A percentile compares a stretch with the other conserved stretches of the same genome.
phyloP scores from a whole-genome alignment of 2,329 filamentous ascomycete species.

The Huntiella abstrusa region DNA sequence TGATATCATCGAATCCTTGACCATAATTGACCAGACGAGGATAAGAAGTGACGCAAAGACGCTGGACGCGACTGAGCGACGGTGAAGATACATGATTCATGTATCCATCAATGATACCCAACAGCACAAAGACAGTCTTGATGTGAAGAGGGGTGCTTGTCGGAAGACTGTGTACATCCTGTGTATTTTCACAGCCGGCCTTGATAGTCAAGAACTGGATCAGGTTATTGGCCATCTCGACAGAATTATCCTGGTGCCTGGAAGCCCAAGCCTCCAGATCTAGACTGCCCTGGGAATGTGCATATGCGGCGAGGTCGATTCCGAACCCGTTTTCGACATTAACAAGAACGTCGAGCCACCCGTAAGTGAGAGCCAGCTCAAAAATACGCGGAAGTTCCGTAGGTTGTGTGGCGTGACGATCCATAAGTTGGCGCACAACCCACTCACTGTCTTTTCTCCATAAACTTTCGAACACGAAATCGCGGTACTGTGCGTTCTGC shows the following conservation, averaged over 20 bases:
- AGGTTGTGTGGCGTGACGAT: conserved; percentile 62
- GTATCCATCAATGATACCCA: conserved; percentile 61
- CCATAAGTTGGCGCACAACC: conserved; percentile 64
- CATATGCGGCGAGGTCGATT: conserved; percentile 69
- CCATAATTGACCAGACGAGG: conserved; percentile 92
- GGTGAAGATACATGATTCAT: conserved; percentile 38
- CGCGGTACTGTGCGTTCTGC: conserved; percentile 58
- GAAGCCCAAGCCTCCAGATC: conserved; percentile 69
- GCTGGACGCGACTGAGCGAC: conserved; percentile 63
- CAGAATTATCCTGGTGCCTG: conserved; percentile 44
- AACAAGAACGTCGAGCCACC: conserved; percentile 69
- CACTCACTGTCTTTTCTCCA: conserved; percentile 84
- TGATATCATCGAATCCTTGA: conserved; percentile 77
- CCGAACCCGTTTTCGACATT: conserved; percentile 67
- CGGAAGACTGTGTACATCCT: background rate
- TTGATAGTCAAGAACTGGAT: conserved; percentile 72
- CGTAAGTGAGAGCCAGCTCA: conserved; percentile 55
- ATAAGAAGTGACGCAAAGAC: conserved; percentile 79
- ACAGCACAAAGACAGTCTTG: conserved; percentile 63
- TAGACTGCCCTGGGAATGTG: conserved; percentile 62
- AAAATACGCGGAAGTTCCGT: conserved; percentile 25
- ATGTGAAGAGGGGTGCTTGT: conserved; percentile 57
- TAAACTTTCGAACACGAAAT: conserved; percentile 77
- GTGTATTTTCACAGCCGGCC: conserved; percentile 47
- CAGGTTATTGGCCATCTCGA: conserved; percentile 51